Conservation (phyloP, 139 green algal species). For the Picochlorum sp. region DNA sequence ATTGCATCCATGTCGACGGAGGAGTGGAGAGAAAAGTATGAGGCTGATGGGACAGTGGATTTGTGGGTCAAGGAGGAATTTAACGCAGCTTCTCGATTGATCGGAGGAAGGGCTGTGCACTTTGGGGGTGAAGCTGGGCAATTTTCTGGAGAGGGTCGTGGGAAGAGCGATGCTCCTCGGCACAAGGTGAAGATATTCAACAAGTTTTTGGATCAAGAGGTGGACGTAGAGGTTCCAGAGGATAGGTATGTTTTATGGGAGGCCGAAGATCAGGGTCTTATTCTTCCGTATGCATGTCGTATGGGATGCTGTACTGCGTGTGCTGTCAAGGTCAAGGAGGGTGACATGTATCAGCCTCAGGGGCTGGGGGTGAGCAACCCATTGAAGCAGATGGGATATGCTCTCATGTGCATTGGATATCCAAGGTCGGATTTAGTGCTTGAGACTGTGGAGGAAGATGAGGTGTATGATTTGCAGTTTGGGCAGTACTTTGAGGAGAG, state of each 20-base stretch:
- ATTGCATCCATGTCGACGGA: conserved; percentile 67
- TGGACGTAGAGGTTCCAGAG: conserved; percentile 60
- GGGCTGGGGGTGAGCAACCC: conserved; percentile 51
- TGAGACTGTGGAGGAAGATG: conserved; percentile 84
- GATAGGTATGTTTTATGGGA: conserved; percentile 88
- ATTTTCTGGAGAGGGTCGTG: conserved; percentile 64
- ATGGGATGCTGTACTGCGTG: conserved; percentile 98
- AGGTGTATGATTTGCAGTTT: conserved; percentile 97
- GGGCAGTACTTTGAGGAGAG: conserved; percentile 59
- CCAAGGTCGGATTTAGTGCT: conserved; percentile 63
- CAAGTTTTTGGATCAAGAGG: conserved; percentile 48
- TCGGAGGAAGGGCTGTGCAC: conserved; percentile 65
- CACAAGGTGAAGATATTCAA: conserved; percentile 81
- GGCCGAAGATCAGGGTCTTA: conserved; percentile 81
- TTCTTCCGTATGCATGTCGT: conserved; percentile 90
- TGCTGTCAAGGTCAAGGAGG: conserved; percentile 74
- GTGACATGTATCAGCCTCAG: conserved; percentile 47
- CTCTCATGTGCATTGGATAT: conserved; percentile 89
- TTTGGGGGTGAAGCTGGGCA: conserved; percentile 54
- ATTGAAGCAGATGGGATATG: conserved; percentile 72
- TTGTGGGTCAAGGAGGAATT: conserved; percentile 93
- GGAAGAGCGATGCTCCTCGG: conserved; percentile 22
- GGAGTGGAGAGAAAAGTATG: conserved; percentile 70
- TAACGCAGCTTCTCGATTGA: conserved; percentile 74
- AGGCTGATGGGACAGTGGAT: conserved; percentile 73